Percentiles rank a stretch among this genome's conserved stretches.
These are phyloP conservation scores for Gleditsia sinensis DNA, from an alignment of 306 rosid species.

Conservation along the genomic window DNA sequence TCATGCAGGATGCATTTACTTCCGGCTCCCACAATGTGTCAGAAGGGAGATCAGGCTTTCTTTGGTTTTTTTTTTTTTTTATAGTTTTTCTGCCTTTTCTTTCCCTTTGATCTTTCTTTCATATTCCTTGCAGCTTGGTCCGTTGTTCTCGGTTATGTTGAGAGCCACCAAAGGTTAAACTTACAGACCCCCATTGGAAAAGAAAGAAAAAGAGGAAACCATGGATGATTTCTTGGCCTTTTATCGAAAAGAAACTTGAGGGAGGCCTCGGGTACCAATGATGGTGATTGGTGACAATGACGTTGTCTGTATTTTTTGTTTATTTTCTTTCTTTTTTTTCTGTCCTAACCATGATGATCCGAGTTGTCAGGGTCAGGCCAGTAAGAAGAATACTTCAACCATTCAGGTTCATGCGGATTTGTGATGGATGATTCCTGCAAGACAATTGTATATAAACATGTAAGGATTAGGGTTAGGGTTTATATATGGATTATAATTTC, in stretches of 20 bases:
- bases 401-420: constrained; percentile 82
- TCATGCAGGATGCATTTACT: constrained; percentile 59
- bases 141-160: constrained; percentile 47
- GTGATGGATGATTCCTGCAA: constrained; percentile 73
- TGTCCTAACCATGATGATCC: constrained; percentile 69
- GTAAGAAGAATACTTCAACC: constrained; percentile 91
- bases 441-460: constrained; percentile 5
- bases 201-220: constrained; percentile 46
- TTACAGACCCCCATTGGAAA: constrained; percentile 36
- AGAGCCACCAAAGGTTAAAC: constrained; percentile 36
- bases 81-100: constrained; percentile 36
- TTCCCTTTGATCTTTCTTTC: constrained; percentile 37
- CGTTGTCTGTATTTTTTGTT: constrained; percentile 47
- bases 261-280: constrained; percentile 54
- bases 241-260: constrained; percentile 49
- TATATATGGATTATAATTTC: not conserved
- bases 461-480: constrained; percentile 42
- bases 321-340: not conserved
- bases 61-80: constrained; percentile 29
- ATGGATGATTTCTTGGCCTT: constrained; percentile 48
- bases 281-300: constrained; percentile 55
- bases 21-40: constrained; percentile 49
- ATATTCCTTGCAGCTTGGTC: constrained; percentile 55
- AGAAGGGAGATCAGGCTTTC: constrained; percentile 66
- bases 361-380: constrained; percentile 94